These are phyloP conservation scores for Penicillium nucicola DNA, from an alignment of 495 filamentous ascomycete species.

Conservation along the genomic window DNA sequence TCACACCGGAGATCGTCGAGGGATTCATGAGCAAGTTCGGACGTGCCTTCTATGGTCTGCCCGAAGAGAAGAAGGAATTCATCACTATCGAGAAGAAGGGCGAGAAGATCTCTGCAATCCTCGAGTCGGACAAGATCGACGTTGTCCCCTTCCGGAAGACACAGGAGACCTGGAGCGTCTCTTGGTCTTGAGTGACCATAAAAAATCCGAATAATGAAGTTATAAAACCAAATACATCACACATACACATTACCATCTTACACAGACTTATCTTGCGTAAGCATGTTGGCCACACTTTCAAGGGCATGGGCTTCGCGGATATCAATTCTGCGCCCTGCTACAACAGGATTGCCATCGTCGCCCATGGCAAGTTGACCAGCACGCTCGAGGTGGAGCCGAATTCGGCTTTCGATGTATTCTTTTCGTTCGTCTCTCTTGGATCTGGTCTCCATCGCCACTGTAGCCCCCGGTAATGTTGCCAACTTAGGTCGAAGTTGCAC, in stretches of 20 bases:
- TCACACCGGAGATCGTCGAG: constrained; percentile 67
- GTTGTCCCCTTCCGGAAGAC: constrained; percentile 70
- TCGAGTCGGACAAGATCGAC: constrained; percentile 52
- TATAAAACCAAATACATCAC: constrained; percentile 3
- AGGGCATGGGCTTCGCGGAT: constrained; percentile 45
- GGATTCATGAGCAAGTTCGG: constrained; percentile 77
- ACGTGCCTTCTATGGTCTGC: constrained; percentile 65
- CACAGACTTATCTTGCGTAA: constrained; percentile 30
- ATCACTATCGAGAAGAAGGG: constrained; percentile 62
- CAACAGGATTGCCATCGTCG: constrained; percentile 33
- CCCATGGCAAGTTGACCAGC: constrained; percentile 40
- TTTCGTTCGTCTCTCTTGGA: constrained; percentile 54
- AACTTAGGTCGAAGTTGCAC: constrained; percentile 59
- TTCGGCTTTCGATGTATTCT: constrained; percentile 74
- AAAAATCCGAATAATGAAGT: constrained; percentile 10
- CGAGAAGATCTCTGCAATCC: constrained; percentile 52
- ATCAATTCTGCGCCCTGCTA: constrained; percentile 42
- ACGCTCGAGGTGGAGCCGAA: constrained; percentile 45
- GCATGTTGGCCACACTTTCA: constrained; percentile 42
- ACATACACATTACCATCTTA: constrained; percentile 4
- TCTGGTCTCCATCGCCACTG: constrained; percentile 30
- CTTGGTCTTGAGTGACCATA: constrained; percentile 33
- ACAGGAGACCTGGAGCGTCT: constrained; percentile 60
- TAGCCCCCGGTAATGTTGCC: constrained; percentile 44
- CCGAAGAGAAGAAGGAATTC: constrained; percentile 46